Percentiles rank a stretch among this genome's conserved stretches.
These are phyloP conservation scores for Kwoniella bestiolae DNA, from an alignment of 768 basidiomycete species.

Conservation along the genomic window DNA sequence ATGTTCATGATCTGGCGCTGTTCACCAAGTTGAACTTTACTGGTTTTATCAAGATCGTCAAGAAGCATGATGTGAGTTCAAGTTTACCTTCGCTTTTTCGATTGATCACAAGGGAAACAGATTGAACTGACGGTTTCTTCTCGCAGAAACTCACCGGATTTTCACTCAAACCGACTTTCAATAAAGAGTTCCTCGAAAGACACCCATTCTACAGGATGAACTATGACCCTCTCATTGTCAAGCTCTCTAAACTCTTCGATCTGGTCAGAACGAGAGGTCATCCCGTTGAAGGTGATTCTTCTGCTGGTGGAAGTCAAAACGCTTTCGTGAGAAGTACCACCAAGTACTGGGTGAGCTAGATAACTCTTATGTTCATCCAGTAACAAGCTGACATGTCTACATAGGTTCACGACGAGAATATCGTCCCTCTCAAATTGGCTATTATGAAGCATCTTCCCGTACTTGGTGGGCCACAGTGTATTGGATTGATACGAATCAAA, in stretches of 20 bases:
- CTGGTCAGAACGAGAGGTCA: slow-evolving; percentile 94
- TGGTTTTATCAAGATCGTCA: slow-evolving; percentile 97
- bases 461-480: slow-evolving; percentile 65
- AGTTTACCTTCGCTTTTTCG: background rate
- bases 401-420: slow-evolving; percentile 85
- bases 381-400: background rate
- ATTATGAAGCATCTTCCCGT: slow-evolving; percentile 92
- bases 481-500: background rate
- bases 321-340: slow-evolving; percentile 99
- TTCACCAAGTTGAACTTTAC: slow-evolving; percentile 98
- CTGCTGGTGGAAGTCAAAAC: slow-evolving; percentile 92
- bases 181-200: slow-evolving; percentile 88
- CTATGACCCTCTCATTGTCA: slow-evolving; percentile 86
- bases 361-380: background rate
- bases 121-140: background rate
- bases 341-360: slow-evolving; percentile 84
- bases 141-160: slow-evolving; percentile 86
- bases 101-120: background rate
- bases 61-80: slow-evolving; percentile 63
- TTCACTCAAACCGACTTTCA: slow-evolving; percentile 81
- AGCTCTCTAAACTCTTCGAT: slow-evolving; percentile 91
- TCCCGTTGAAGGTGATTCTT: slow-evolving; percentile 89
- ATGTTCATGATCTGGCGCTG: slow-evolving; percentile 69
- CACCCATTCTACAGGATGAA: slow-evolving; percentile 85
- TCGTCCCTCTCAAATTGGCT: slow-evolving; percentile 88